Evolutionary conservation across 1,139 yeast genomes (phyloP), one percentile per base, ranked within the genome.

Genomic region (Geotrichum macrosporum): DNA sequence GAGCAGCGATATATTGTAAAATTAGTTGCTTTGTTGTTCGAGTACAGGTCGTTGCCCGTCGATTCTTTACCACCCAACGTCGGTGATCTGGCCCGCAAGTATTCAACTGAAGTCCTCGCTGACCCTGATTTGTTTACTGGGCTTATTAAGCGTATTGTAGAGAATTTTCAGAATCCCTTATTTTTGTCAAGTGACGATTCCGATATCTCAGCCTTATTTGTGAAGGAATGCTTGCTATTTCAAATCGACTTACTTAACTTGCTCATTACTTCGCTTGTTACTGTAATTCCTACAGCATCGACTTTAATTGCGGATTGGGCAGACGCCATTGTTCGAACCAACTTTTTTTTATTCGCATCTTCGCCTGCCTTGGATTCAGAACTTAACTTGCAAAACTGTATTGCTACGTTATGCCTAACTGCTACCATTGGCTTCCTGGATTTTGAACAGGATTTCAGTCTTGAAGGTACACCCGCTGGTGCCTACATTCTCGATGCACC

Each of bases 231-330:
- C 34, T 8, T 32, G 32, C 32, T 31, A 15, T 24, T 24, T 10
- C 27, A 24, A 24, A 24, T 24, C 10, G 27, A 24, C 10, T 10
- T 19, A n/a, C 18, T 12, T 12, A 12, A 21, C 15, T 22, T 30
- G 2, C 12, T 21, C 10, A 18, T n/a, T 3, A 8, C 37, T 18
- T 20, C 34, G 34, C 34, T 65, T n/a, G 52, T 55, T 31, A 57
- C 64, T 10, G 63, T 59, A 18, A 55, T 62, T 21, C 63, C 65
- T 13, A 55, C 56, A 30, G 50, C 56, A 8, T 53, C 63, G 3
- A 44, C 32, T 5, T 53, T 62, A 1, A 73, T 78, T 1, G 48
- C 61, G 1, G 59, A 66, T 9, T 86, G 95, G 95, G 80, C 82
- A 53, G 57, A 68, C 4, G 64, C 78, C 20, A 71, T 79, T 73